Evolutionary conservation across 2,329 filamentous ascomycete genomes (phyloP), one percentile per base, ranked within the genome.

Genomic region (Claviceps sp.): DNA sequence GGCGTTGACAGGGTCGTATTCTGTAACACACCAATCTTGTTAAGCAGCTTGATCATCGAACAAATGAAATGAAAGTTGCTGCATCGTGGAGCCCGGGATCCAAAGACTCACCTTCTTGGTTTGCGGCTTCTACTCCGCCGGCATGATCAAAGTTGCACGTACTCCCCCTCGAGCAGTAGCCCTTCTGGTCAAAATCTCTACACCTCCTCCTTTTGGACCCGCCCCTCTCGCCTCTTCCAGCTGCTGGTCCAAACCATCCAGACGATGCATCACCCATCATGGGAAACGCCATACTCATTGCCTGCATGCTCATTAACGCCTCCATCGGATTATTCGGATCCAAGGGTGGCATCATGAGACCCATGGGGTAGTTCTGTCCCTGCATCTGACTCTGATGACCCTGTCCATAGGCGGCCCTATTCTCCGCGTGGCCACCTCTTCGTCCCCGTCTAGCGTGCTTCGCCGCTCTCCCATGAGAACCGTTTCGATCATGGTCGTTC

Each of bases 71-170:
- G n/a, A 34, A 30, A 34, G 8, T 34, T 8, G 14, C 18, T 5
- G 8, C 9, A 42, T 20, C 41, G 41, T 11, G 7, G 11, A 14
- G 22, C 18, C 9, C 2, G 18, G 8, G 20, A 42, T 11, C 18
- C 3, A 18, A 8, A 38, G 40, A 44, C 60, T 55, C 52, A 65
- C 64, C 64, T 45, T 65, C 61, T n/a, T 53, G 52, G 34, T 48
- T n/a, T 14, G 49, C 14, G 18, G 9, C 34, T 7, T 37, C 50
- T 9, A 8, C 18, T 16, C 16, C 51, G 6, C 40, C 37, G 8
- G 78, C 80, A 62, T 91, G 86, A 58, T 88, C 81, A 59, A 78
- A 88, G 41, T 72, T 75, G 65, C 86, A 90, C 22, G 74, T 76
- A 58, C 73, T 79, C 3, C 85, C 84, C 41, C 81, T 71, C 5